Percentiles rank a stretch among this genome's conserved stretches.
Evolutionary conservation across 495 filamentous ascomycete species (phyloP).

Genomic region (Thermothielavioides terrestris): DNA sequence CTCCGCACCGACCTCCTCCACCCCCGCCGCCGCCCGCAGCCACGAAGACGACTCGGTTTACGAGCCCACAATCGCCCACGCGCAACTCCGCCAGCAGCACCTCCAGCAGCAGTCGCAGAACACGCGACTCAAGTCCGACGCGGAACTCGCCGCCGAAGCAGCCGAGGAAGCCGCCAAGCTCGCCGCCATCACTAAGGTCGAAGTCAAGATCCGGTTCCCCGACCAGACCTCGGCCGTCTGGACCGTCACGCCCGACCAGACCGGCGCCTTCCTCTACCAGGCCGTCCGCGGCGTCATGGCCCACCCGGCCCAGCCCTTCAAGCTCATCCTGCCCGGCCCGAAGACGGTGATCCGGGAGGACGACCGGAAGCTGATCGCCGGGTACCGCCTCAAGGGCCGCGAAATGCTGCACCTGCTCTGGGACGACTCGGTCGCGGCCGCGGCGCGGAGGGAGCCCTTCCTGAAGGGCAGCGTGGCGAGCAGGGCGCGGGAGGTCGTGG

Average conservation of each 20-base stretch:
- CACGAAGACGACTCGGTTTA: conserved; percentile 65
- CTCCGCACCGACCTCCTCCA: conserved; percentile 59
- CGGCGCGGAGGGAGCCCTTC: conserved; percentile 44
- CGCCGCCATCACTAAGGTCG: conserved; percentile 55
- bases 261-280: conserved; percentile 55
- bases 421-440: conserved; percentile 47
- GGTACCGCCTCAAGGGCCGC: conserved; percentile 57
- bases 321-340: conserved; percentile 35
- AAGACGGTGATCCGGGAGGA: conserved; percentile 27
- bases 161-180: conserved; percentile 51
- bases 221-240: conserved; percentile 66
- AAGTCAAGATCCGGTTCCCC: conserved; percentile 78
- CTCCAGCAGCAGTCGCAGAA: conserved; percentile 57
- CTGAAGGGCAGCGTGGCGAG: conserved; percentile 59
- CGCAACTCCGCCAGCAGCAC: conserved; percentile 67
- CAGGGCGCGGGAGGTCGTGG: conserved; percentile 55
- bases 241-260: conserved; percentile 53
- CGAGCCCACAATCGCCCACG: conserved; percentile 75
- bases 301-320: conserved; percentile 39
- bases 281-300: conserved; percentile 51
- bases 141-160: conserved; percentile 52
- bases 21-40: conserved; percentile 62
- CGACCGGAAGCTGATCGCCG: conserved; percentile 53
- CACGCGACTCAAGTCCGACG: conserved; percentile 59
- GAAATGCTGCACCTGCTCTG: conserved; percentile 73